These are phyloP conservation scores for Mycena maculata DNA, from an alignment of 768 basidiomycete species.

Conservation along the genomic window DNA sequence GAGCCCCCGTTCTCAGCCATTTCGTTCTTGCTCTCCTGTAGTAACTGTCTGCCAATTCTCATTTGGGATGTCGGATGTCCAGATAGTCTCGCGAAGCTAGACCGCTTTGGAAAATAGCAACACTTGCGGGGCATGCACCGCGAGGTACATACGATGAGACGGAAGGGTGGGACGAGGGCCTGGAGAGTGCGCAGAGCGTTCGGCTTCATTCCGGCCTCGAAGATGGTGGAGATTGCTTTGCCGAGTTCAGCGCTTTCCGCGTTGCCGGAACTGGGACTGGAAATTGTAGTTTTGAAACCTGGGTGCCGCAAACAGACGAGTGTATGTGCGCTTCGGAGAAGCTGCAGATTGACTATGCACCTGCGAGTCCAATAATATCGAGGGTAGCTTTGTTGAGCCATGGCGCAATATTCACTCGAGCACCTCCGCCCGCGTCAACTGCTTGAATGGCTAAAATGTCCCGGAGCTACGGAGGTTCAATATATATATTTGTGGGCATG, in stretches of 20 bases:
- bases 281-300: slow-evolving; percentile 35
- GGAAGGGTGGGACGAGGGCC: slow-evolving; percentile 42
- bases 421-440: slow-evolving; percentile 20
- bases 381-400: slow-evolving; percentile 67
- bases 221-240: too few relatives aligned
- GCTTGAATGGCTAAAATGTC: slow-evolving; percentile 46
- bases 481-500: slow-evolving; percentile 35
- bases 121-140: too few relatives aligned
- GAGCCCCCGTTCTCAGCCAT: slow-evolving; percentile 40
- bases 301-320: too few relatives aligned
- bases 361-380: slow-evolving; percentile 48
- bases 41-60: slow-evolving; percentile 60
- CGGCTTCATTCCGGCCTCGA: too few relatives aligned
- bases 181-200: too few relatives aligned
- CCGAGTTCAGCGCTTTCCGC: too few relatives aligned
- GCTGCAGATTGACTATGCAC: too few relatives aligned
- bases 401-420: slow-evolving; percentile 56
- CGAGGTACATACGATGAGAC: slow-evolving; percentile 34
- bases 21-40: slow-evolving; percentile 60
- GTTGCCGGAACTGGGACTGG: too few relatives aligned
- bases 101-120: too few relatives aligned
- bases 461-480: slow-evolving; percentile 42
- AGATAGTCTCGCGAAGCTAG: slow-evolving; percentile 49
- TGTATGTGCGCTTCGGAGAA: too few relatives aligned
- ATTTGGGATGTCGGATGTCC: too few relatives aligned